Percentiles rank a stretch among this genome's conserved stretches.
Conservation (phyloP, 2,329 filamentous ascomycete species). For the Penicillium sp. region DNA sequence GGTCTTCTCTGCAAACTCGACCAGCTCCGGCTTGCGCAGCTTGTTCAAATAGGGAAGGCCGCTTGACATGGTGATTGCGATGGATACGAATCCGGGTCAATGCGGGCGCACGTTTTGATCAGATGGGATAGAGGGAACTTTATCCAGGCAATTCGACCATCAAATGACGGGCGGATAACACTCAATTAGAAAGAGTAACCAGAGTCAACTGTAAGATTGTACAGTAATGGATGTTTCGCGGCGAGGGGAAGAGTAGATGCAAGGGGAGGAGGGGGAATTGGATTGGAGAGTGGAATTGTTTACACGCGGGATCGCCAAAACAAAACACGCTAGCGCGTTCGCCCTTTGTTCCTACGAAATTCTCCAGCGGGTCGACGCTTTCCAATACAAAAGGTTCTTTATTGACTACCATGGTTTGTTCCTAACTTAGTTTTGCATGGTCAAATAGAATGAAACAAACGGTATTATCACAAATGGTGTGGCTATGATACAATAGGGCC, state of each 20-base stretch:
- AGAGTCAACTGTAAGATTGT: background rate
- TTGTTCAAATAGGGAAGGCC: constrained; percentile 72
- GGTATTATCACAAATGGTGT: background rate
- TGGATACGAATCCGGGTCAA: constrained; percentile 8
- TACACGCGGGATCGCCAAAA: constrained; percentile 36
- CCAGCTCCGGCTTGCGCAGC: constrained; percentile 80
- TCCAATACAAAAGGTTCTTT: background rate
- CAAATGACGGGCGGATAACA: constrained; percentile 16
- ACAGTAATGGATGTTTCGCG: constrained; percentile 1
- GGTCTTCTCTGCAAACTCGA: constrained; percentile 70
- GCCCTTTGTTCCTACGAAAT: constrained; percentile 10
- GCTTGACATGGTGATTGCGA: constrained; percentile 58
- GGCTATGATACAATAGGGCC: constrained; percentile 23
- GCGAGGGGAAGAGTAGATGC: constrained; percentile 17
- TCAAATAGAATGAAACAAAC: background rate
- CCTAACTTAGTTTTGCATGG: background rate
- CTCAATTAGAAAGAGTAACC: background rate
- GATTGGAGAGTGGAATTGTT: constrained; percentile 28
- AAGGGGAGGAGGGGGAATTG: constrained; percentile 23
- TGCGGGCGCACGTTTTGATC: constrained; percentile 1
- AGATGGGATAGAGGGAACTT: background rate
- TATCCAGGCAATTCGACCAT: constrained; percentile 13
- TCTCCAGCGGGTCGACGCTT: background rate
- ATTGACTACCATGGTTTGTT: background rate
- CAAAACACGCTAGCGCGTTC: constrained; percentile 31